phyloP scores from a whole-genome alignment of 495 filamentous ascomycete species.

The Xylaria cubensis region DNA sequence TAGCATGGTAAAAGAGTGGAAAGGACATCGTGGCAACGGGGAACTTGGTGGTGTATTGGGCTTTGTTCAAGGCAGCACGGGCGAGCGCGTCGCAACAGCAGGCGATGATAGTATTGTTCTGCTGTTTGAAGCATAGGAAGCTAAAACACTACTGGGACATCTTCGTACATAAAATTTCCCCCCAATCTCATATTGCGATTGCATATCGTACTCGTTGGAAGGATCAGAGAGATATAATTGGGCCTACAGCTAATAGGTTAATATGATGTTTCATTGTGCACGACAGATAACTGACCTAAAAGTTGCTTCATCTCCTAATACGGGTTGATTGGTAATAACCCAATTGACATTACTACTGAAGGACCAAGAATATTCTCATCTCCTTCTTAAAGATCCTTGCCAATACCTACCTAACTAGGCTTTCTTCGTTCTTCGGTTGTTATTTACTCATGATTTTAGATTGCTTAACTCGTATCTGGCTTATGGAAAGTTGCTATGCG shows the following conservation, averaged over 20 bases:
- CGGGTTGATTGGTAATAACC: not conserved
- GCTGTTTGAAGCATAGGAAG: conserved; percentile 64
- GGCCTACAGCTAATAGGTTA: not conserved
- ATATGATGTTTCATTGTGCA: not conserved
- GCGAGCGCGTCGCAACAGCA: conserved; percentile 79
- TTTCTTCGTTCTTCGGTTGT: too few species aligned
- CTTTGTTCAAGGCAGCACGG: conserved; percentile 76
- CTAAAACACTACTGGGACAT: not conserved
- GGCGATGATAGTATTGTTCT: conserved; percentile 82
- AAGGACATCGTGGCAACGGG: conserved; percentile 72
- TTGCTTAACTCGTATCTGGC: too few species aligned
- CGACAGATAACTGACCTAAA: not conserved
- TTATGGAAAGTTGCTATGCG: too few species aligned
- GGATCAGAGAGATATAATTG: not conserved
- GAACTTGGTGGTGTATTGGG: conserved; percentile 89
- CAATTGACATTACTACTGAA: too few species aligned
- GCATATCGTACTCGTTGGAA: not conserved
- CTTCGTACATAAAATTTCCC: too few species aligned
- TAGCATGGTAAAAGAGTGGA: conserved; percentile 79
- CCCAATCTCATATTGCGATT: too few species aligned
- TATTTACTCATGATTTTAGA: too few species aligned
- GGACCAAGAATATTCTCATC: not conserved
- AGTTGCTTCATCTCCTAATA: not conserved
- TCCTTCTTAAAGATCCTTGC: not conserved
- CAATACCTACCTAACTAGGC: not conserved